Base-by-base conservation (phyloP, 83 land plant genomes). In the Isoetes engelmannii region DNA sequence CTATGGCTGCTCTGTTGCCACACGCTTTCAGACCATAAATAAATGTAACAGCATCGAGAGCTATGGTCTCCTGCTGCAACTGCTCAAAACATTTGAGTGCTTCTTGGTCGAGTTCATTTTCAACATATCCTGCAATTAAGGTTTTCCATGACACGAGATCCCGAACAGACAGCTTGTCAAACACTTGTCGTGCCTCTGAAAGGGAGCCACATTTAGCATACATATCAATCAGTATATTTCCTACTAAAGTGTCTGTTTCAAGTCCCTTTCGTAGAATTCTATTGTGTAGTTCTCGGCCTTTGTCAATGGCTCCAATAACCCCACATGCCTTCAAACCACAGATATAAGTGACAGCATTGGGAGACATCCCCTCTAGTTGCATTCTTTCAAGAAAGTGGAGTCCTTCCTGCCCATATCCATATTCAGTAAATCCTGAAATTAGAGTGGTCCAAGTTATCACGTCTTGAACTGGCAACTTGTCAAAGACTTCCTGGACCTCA, bases 41-140 rank as follows among this genome's bases (percentile, higher is more conserved):
- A 58, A 20, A 58, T 20, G 61, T 41, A 7, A 21, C 61, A 4
- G 61, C 61, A 58, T 58, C 61, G 0, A n/a, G 61, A 20, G 61
- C 20, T 20, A 58, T 58, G 61, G 12, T 8, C 61, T n/a, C 61
- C 20, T 6, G 12, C 37, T 58, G 61, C 61, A 58, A 20, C n/a
- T 20, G 7, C 37, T 58, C 61, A 58, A 58, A 7, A n/a, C 61
- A 58, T 21, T 13, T 8, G 61, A 58, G 61, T n/a, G 61, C 61
- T 58, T 58, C 61, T 41, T 58, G 41, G 13, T 58, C 13, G n/a
- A 58, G n/a, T 58, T 58, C 61, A 58, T 58, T 58, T 7, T 58
- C 61, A 58, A 58, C 61, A 58, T 58, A 58, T 7, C 61, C 61
- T 8, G 61, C 61, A 58, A 58, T n/a, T 20, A 58, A 41, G 20